Evolutionary conservation across 2,329 filamentous ascomycete genomes (phyloP), one percentile per base, ranked within the genome.

Genomic region (Sclerotinia trifoliorum): DNA sequence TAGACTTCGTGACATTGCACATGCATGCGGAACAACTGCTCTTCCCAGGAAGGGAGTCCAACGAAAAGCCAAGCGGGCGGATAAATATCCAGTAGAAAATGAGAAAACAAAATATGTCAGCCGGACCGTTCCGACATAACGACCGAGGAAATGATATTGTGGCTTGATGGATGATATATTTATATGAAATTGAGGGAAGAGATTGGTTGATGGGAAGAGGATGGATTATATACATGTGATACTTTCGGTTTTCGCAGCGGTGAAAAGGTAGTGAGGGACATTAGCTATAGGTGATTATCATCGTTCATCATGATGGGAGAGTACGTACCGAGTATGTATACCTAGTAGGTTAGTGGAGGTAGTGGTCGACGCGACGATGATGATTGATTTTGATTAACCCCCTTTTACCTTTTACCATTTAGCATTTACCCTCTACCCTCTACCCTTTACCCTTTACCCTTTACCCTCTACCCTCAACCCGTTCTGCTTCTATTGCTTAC

Each of bases 41-140:
- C 17, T 13, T 32, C 52, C 32, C 17, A 32, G 17, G 21, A 21
- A 55, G 29, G 29, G 11, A 55, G 29, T n/a, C n/a, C 29, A 35
- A 5, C 29, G 5, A 35, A 56, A 56, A 17, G 32, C 32, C 13
- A 35, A n/a, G 21, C 55, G 55, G 39, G 55, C 32, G 35, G 55
- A 58, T n/a, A 44, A 42, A 44, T 42, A 13, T 3, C 35, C 55
- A 58, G 55, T 58, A 58, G 55, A 35, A n/a, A 44, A 42, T 19
- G 55, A 58, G 55, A 44, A 58, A 58, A 26, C 5, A 10, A 10
- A 7, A 57, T 57, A 57, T 57, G 63, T 65, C 63, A 65, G 63
- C 63, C 52, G 63, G 63, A 65, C 52, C 52, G 63, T 57, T 57
- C 63, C 63, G 63, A 65, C n/a, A 55, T 35, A 65, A 44, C 48